Evolutionary conservation across 768 basidiomycete genomes (phyloP).

Genomic region (Naematelia encephala): DNA sequence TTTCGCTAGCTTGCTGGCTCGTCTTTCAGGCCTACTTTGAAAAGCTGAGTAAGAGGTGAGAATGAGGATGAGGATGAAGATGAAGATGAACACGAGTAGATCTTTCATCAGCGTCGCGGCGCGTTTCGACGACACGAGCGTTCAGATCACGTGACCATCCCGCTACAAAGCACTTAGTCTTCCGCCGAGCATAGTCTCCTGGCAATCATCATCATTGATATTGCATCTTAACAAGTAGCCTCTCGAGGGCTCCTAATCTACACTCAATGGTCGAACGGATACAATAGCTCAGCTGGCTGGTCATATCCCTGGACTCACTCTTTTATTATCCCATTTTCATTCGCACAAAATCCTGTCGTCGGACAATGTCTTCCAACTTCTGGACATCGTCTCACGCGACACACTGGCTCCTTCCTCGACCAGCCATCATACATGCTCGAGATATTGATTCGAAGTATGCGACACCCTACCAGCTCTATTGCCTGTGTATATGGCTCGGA

Average conservation of each 20-base stretch:
- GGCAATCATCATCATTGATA: too few species aligned
- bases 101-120: too few species aligned
- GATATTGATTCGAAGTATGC: constrained; percentile 74
- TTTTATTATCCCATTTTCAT: not conserved
- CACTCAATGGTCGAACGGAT: not conserved
- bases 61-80: too few species aligned
- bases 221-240: too few species aligned
- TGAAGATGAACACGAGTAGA: too few species aligned
- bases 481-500: constrained; percentile 83
- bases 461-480: constrained; percentile 73
- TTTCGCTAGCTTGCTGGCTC: too few species aligned
- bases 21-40: too few species aligned
- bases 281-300: too few species aligned
- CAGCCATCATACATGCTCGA: constrained; percentile 69
- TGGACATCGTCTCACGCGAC: constrained; percentile 91
- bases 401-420: constrained; percentile 84
- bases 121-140: constrained; percentile 1
- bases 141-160: not conserved
- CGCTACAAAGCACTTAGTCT: not conserved
- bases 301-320: too few species aligned
- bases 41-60: too few species aligned
- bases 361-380: constrained; percentile 63
- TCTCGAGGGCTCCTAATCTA: not conserved
- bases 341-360: too few species aligned
- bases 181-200: not conserved